Evolutionary conservation across 139 green algal genomes (phyloP), one percentile per base, ranked within the genome.

Genomic region (Tetraselmis chui): DNA sequence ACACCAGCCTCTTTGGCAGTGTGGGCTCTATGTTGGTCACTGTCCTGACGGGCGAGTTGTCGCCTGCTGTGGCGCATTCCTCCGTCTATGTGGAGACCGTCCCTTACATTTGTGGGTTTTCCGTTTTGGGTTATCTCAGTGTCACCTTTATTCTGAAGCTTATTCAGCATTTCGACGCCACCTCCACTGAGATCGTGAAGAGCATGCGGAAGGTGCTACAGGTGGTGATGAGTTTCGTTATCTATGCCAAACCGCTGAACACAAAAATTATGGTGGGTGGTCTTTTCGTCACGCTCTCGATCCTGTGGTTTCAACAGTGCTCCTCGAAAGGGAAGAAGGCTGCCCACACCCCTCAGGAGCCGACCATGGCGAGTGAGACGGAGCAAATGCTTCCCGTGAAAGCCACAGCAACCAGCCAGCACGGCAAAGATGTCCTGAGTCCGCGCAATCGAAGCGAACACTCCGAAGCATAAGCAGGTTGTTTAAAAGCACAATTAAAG

Each of bases 101-200:
- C 1, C 87, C 87, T 30, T 82, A 27, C 80, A 91, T 91, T 76
- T 87, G 84, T 29, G 83, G 81, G 11, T 92, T 90, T 83, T 89
- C 85, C 27, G 82, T 92, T 76, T 83, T 92, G 75, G 90, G 90
- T 32, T 93, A 93, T 79, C 77, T 89, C 78, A 89, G 83, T 11
- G 90, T 93, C 59, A 88, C 83, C 31, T 88, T 92, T 74, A 85
- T 93, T 25, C 81, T 93, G 82, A 81, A 88, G 24, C 81, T 93
- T 77, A 92, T 93, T 81, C 90, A 92, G 79, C 80, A 87, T 79
- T 93, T 88, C 79, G 90, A 89, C 26, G 88, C 90, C 29, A 93
- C 90, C 32, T 88, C 91, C 75, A 80, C 89, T 2, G 90, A 93
- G 83, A 89, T 93, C 29, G 85, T 93, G 45, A 93, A 93, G 83